Conservation (phyloP, 2,329 filamentous ascomycete genomes). For the Aspergillus aculeatinus region DNA sequence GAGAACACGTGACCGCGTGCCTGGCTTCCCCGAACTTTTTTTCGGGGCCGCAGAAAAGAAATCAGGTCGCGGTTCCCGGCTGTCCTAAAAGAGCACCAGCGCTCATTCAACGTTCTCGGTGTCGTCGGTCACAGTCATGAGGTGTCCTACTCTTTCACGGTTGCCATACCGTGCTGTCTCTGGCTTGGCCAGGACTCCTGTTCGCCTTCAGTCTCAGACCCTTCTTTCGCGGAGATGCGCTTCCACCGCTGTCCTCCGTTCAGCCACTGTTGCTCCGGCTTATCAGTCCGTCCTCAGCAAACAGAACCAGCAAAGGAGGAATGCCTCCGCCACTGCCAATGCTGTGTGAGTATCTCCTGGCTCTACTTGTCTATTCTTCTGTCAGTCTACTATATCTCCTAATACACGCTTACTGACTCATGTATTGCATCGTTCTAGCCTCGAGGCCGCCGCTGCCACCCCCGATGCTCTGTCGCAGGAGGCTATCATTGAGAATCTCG, state of each 20-base stretch:
- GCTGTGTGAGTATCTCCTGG: slow-evolving; percentile 40
- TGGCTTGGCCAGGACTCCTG: slow-evolving; percentile 35
- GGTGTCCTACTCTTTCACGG: slow-evolving; percentile 43
- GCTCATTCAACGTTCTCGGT: slow-evolving; percentile 26
- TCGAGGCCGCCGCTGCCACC: slow-evolving; percentile 58
- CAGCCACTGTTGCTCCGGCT: slow-evolving; percentile 31
- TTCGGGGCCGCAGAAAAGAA: slow-evolving; percentile 27
- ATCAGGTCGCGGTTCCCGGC: slow-evolving; percentile 18
- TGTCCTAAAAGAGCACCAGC: slow-evolving; percentile 20
- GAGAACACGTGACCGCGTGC: slow-evolving; percentile 33
- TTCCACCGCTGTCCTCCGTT: slow-evolving; percentile 38
- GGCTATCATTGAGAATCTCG: slow-evolving; percentile 75
- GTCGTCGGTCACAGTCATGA: slow-evolving; percentile 37
- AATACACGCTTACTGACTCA: slow-evolving; percentile 7
- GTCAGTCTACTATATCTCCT: background rate
- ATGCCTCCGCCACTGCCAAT: slow-evolving; percentile 44
- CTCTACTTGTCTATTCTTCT: background rate
- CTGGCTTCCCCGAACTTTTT: slow-evolving; percentile 42
- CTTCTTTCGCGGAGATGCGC: slow-evolving; percentile 42
- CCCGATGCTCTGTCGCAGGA: slow-evolving; percentile 60
- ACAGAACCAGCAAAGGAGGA: slow-evolving; percentile 45
- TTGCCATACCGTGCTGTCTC: slow-evolving; percentile 40
- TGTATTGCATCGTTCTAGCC: slow-evolving; percentile 33
- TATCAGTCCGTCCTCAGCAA: slow-evolving; percentile 40
- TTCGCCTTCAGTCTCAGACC: slow-evolving; percentile 36